These are phyloP conservation scores for Diplodia sapinea DNA, from an alignment of 2,329 filamentous ascomycete genomes.

Conservation along the genomic window DNA sequence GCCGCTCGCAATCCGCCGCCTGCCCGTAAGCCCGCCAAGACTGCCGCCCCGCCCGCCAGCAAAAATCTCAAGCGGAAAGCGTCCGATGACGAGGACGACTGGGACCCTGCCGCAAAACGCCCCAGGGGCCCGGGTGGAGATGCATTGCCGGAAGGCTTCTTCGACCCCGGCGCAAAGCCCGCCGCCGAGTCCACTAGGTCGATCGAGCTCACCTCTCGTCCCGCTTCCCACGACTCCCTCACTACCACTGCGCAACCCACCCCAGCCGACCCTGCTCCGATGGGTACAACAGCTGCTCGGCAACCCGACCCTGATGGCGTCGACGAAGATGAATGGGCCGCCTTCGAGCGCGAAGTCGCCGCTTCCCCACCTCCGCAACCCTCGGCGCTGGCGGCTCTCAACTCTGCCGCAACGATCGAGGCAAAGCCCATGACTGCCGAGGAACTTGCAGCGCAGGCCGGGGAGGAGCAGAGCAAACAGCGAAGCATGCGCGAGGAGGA, in stretches of 20 bases:
- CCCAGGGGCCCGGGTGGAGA: constrained; percentile 34
- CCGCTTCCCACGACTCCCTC: constrained; percentile 12
- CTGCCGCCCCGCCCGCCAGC: constrained; percentile 40
- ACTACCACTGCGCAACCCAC: constrained; percentile 16
- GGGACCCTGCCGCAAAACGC: constrained; percentile 44
- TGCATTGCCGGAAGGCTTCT: constrained; percentile 45
- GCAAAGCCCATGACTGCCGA: constrained; percentile 55
- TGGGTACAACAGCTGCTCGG: constrained; percentile 26
- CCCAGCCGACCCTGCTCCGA: constrained; percentile 21
- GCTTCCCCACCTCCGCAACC: constrained; percentile 36
- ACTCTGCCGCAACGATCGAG: constrained; percentile 50
- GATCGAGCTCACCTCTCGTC: constrained; percentile 28
- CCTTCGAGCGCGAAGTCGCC: constrained; percentile 83
- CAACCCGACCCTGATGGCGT: constrained; percentile 37
- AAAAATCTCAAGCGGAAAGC: constrained; percentile 45
- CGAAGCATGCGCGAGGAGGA: constrained; percentile 52
- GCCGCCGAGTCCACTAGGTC: constrained; percentile 13
- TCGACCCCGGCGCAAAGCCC: constrained; percentile 39
- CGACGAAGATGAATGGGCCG: constrained; percentile 76
- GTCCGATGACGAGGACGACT: constrained; percentile 39
- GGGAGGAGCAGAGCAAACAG: constrained; percentile 52
- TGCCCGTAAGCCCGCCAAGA: constrained; percentile 41
- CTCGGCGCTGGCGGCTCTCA: constrained; percentile 39
- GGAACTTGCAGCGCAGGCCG: constrained; percentile 54
- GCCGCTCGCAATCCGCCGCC: constrained; percentile 40